phyloP scores from a whole-genome alignment of 345 rosid genomes.

The Cardiospermum halicacabum region DNA sequence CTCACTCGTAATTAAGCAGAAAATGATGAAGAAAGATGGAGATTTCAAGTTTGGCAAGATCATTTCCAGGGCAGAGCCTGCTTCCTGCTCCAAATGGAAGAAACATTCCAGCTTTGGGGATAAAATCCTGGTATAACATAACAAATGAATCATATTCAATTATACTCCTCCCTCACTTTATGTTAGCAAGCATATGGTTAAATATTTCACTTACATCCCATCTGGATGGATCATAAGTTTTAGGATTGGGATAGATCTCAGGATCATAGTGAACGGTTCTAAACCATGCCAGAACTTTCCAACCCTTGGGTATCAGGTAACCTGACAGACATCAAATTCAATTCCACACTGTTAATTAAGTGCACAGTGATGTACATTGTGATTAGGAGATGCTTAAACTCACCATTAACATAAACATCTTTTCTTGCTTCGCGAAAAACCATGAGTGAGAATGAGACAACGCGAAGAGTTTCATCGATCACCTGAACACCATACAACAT shows the following conservation, averaged over 20 bases:
- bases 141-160: not conserved
- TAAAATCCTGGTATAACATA: slow-evolving; percentile 31
- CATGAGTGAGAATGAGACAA: slow-evolving; percentile 64
- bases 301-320: slow-evolving; percentile 76
- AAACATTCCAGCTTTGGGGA: slow-evolving; percentile 59
- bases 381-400: slow-evolving; percentile 20
- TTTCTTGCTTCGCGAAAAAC: slow-evolving; percentile 73
- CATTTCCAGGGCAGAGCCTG: slow-evolving; percentile 81
- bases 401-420: slow-evolving; percentile 53
- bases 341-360: no score
- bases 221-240: slow-evolving; percentile 69
- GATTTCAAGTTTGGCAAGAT: slow-evolving; percentile 83
- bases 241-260: slow-evolving; percentile 58
- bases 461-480: slow-evolving; percentile 79
- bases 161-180: no score
- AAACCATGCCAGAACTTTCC: slow-evolving; percentile 85
- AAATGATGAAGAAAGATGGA: slow-evolving; percentile 76
- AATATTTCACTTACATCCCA: slow-evolving; percentile 60
- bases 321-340: no score
- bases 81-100: slow-evolving; percentile 89
- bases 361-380: no score
- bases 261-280: slow-evolving; percentile 66
- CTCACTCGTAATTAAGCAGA: slow-evolving; percentile 59
- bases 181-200: no score
- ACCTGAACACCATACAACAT: slow-evolving; percentile 32